Evolutionary conservation across 208 protist species (phyloP).

Genomic region (Lotmaria passim): DNA sequence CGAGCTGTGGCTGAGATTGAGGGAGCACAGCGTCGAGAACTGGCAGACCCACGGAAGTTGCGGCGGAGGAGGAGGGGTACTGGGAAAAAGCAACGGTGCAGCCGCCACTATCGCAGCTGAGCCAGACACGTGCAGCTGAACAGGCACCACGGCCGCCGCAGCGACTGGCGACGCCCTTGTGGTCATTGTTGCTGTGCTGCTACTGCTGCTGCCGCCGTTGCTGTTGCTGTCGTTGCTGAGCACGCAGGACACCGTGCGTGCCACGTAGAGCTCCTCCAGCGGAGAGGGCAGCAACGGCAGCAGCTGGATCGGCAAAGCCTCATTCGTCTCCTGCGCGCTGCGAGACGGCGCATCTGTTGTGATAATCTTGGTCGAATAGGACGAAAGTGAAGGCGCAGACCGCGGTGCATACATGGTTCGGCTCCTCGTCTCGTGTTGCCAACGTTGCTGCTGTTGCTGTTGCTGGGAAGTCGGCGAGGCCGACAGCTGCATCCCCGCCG

Average conservation of each 20-base stretch:
- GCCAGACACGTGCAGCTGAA: too few relatives aligned
- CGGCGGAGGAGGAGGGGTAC: background rate
- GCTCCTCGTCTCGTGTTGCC: background rate
- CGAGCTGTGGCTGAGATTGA: slow-evolving; percentile 15
- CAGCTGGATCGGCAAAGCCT: background rate
- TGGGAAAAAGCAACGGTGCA: background rate
- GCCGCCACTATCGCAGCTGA: too few relatives aligned
- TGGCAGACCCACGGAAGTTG: slow-evolving; percentile 4
- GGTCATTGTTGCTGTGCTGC: too few relatives aligned
- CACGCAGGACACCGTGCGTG: background rate
- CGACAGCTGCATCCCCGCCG: too few relatives aligned
- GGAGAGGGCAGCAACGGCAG: background rate
- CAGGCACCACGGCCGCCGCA: too few relatives aligned
- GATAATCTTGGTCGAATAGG: too few relatives aligned
- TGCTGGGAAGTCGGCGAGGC: too few relatives aligned
- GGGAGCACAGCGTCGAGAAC: background rate
- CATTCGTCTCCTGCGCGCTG: background rate
- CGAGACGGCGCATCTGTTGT: too few relatives aligned
- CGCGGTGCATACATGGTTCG: background rate
- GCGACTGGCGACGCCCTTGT: too few relatives aligned
- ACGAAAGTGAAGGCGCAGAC: background rate
- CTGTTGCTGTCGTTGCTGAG: background rate
- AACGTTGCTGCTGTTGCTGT: too few relatives aligned
- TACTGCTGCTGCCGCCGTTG: background rate
- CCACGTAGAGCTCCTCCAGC: slow-evolving; percentile 4